Conservation (phyloP, 176 grass and related monocot genomes). For the Calamus simplicifolius region DNA sequence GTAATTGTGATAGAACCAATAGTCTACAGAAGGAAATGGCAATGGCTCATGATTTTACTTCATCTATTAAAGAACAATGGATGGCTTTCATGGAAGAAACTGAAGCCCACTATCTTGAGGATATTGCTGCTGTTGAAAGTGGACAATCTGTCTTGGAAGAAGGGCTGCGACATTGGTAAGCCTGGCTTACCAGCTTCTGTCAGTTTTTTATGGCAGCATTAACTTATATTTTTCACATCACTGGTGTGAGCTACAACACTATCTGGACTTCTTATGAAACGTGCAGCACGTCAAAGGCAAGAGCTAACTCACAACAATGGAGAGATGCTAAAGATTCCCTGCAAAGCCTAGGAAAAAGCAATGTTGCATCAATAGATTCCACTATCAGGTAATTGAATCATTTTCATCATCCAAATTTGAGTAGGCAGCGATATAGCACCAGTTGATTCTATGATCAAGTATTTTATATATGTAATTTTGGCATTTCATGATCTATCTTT, state of each 20-base stretch:
- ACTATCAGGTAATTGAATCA: constrained; percentile 46
- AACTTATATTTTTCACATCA: background rate
- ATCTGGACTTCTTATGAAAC: background rate
- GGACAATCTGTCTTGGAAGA: constrained; percentile 36
- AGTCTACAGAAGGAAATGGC: constrained; percentile 50
- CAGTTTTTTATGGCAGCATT: background rate
- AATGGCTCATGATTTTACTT: constrained; percentile 40
- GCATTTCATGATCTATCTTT: background rate
- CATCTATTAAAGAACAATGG: constrained; percentile 65
- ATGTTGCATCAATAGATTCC: constrained; percentile 28
- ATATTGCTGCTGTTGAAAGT: constrained; percentile 37
- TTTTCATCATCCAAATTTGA: background rate
- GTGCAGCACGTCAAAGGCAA: constrained; percentile 40
- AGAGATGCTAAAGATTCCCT: constrained; percentile 46
- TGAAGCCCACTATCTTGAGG: constrained; percentile 42
- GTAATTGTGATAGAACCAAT: constrained; percentile 26
- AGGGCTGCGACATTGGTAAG: constrained; percentile 43
- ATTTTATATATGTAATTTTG: background rate
- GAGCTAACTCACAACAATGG: constrained; percentile 51
- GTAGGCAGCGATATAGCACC: too few species aligned
- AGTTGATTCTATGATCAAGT: too few species aligned
- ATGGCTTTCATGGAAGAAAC: constrained; percentile 35
- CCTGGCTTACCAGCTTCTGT: background rate
- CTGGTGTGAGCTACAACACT: too few species aligned
- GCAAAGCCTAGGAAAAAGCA: constrained; percentile 29